Conservation (phyloP, 495 filamentous ascomycete genomes). For the Annulohypoxylon moriforme region DNA sequence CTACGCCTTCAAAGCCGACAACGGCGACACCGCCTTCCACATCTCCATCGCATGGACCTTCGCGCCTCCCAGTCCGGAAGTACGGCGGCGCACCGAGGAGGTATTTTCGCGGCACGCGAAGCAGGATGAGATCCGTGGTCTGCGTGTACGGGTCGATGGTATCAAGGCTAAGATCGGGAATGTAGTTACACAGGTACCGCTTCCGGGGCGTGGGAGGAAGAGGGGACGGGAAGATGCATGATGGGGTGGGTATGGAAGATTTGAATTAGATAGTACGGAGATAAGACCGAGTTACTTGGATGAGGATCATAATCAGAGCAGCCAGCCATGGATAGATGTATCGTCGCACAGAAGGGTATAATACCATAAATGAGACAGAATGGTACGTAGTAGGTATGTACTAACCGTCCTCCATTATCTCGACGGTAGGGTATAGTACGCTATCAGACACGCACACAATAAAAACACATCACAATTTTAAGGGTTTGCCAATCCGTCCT, state of each 20-base stretch:
- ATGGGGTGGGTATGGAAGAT: neutral
- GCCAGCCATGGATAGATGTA: neutral
- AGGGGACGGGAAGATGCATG: neutral
- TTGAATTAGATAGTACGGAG: too few species aligned
- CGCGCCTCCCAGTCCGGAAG: constrained; percentile 55
- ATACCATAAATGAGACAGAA: neutral
- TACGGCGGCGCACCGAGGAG: constrained; percentile 47
- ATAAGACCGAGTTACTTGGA: neutral
- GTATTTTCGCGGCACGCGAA: constrained; percentile 29
- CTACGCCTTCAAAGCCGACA: constrained; percentile 57
- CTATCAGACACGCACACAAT: constrained; percentile 5
- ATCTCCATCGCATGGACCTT: constrained; percentile 84
- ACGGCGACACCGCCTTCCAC: constrained; percentile 72
- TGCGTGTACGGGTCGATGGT: constrained; percentile 58
- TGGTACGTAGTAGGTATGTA: neutral
- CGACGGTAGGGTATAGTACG: neutral
- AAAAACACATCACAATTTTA: neutral
- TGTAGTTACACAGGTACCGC: constrained; percentile 66
- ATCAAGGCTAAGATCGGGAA: constrained; percentile 87
- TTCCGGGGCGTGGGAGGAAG: constrained; percentile 49
- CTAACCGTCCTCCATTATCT: neutral
- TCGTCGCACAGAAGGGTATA: neutral
- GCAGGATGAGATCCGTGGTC: constrained; percentile 31
- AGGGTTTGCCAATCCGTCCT: neutral
- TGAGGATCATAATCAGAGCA: neutral